Conservation (phyloP, 2,329 filamentous ascomycete genomes). For the Blastomyces emzantsi region DNA sequence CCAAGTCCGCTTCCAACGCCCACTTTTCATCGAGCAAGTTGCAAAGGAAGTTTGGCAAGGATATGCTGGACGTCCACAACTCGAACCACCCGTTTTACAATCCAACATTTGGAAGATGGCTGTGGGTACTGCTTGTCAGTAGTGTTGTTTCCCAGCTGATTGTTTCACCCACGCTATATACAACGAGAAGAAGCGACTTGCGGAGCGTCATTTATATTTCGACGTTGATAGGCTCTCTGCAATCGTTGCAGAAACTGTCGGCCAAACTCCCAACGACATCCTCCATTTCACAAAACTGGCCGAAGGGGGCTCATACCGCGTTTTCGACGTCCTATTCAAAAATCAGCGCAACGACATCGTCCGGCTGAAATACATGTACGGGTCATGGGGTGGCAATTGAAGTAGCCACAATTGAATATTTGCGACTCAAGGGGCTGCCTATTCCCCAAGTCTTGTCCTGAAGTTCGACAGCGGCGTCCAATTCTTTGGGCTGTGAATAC, state of each 20-base stretch:
- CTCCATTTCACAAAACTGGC: constrained; percentile 20
- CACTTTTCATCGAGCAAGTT: too few species aligned
- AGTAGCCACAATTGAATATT: constrained; percentile 18
- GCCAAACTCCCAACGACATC: constrained; percentile 18
- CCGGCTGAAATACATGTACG: constrained; percentile 17
- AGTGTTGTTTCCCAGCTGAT: too few species aligned
- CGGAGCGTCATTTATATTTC: constrained; percentile 21
- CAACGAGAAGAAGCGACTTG: constrained; percentile 22
- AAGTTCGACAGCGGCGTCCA: constrained; percentile 21
- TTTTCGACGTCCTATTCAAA: constrained; percentile 19
- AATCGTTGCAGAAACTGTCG: constrained; percentile 20
- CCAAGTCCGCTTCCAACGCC: too few species aligned
- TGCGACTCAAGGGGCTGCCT: constrained; percentile 20
- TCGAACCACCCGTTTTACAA: too few species aligned
- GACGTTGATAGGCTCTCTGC: constrained; percentile 19
- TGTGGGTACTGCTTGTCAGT: too few species aligned
- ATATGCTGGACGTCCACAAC: too few species aligned
- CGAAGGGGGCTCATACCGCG: constrained; percentile 22
- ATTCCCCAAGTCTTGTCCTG: constrained; percentile 25
- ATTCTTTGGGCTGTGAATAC: constrained; percentile 28
- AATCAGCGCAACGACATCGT: constrained; percentile 18
- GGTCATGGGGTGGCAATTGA: constrained; percentile 18
- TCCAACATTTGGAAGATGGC: too few species aligned
- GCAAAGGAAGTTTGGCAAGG: too few species aligned
- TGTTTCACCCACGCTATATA: constrained; percentile 13